These are phyloP conservation scores for Solanum hybrid DNA, from an alignment of 305 asterid genomes.

Conservation along the genomic window DNA sequence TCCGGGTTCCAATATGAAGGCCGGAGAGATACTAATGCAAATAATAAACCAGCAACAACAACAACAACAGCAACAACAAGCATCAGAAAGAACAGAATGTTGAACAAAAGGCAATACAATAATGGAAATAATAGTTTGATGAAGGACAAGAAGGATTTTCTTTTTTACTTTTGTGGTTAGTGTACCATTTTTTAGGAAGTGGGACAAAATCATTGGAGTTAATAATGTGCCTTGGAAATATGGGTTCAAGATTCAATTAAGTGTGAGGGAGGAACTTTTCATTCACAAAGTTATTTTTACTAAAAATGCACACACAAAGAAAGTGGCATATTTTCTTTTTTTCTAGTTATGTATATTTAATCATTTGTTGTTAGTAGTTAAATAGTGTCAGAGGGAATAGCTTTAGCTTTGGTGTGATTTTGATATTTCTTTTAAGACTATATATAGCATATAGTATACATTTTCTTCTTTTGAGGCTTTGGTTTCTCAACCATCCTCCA, in stretches of 20 bases:
- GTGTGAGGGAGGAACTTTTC: background rate
- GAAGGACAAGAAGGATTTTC: background rate
- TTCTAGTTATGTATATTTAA: background rate
- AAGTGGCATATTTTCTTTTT: background rate
- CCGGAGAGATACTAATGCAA: constrained; percentile 60
- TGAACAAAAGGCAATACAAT: background rate
- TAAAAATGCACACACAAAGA: background rate
- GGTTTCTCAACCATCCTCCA: background rate
- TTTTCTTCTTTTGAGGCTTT: background rate
- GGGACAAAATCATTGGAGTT: background rate
- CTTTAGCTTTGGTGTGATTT: background rate
- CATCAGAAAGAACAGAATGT: background rate
- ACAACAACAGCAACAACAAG: constrained; percentile 10
- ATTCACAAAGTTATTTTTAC: background rate
- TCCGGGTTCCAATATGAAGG: constrained; percentile 34
- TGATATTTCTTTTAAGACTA: background rate
- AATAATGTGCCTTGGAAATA: background rate
- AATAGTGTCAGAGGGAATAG: background rate
- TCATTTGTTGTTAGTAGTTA: background rate
- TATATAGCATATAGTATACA: background rate
- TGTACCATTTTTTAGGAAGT: background rate
- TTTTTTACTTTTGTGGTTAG: background rate
- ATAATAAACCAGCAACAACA: constrained; percentile 44
- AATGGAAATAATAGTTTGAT: background rate
- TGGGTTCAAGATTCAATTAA: background rate